A percentile compares a stretch with the other conserved stretches of the same genome.
phyloP scores from a whole-genome alignment of 2,329 filamentous ascomycete genomes.

The Orbilia quercus region DNA sequence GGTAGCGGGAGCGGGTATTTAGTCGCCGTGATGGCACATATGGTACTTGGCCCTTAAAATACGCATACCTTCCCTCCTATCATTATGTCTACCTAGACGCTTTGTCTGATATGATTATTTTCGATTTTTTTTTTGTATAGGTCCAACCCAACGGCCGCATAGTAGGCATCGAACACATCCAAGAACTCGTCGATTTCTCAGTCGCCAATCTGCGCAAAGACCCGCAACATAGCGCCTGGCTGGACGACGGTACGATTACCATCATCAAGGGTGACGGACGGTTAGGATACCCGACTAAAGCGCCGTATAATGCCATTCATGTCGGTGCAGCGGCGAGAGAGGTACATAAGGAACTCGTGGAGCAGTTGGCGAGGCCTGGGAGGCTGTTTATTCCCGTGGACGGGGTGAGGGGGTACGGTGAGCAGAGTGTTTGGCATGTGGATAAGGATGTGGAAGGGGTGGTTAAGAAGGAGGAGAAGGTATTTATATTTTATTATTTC shows the following conservation, averaged over 20 bases:
- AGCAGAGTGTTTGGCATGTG: slow-evolving; percentile 78
- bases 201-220: slow-evolving; percentile 75
- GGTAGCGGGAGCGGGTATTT: slow-evolving; percentile 84
- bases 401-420: slow-evolving; percentile 67
- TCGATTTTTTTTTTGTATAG: slow-evolving; percentile 17
- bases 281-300: slow-evolving; percentile 62
- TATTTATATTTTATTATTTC: slow-evolving; percentile 26
- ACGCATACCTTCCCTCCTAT: too few species aligned
- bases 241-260: slow-evolving; percentile 77
- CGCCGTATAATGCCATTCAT: slow-evolving; percentile 90
- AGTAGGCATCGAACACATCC: slow-evolving; percentile 80
- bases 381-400: slow-evolving; percentile 83
- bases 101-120: too few species aligned
- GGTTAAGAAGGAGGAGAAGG: slow-evolving; percentile 69
- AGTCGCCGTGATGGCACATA: slow-evolving; percentile 85
- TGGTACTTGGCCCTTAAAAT: too few species aligned
- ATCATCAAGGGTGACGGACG: slow-evolving; percentile 72
- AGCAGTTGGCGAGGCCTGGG: slow-evolving; percentile 82
- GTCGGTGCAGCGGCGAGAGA: slow-evolving; percentile 86
- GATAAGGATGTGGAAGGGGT: slow-evolving; percentile 76
- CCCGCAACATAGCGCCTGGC: slow-evolving; percentile 69
- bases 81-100: too few species aligned
- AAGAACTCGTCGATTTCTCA: slow-evolving; percentile 72
- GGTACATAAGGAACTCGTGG: slow-evolving; percentile 77
- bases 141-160: slow-evolving; percentile 66